Percentiles rank a stretch among this genome's conserved stretches.
These are phyloP conservation scores for Fusarium udum DNA, from an alignment of 2,329 filamentous ascomycete genomes.

Conservation along the genomic window DNA sequence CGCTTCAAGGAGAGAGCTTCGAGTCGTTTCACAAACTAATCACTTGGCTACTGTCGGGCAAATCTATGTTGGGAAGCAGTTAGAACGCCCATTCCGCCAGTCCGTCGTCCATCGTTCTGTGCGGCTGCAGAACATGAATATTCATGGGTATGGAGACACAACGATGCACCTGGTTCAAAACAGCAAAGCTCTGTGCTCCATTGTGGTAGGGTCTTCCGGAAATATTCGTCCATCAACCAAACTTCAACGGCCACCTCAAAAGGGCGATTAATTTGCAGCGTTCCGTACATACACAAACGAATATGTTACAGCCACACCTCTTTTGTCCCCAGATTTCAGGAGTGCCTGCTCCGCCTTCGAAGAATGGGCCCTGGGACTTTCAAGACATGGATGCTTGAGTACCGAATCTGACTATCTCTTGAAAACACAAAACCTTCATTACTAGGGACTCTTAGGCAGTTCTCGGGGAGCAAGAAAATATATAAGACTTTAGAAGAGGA, in stretches of 20 bases:
- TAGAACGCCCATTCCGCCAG: background rate
- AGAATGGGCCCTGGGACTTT: slow-evolving; percentile 15
- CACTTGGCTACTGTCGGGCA: background rate
- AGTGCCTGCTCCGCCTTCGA: slow-evolving; percentile 30
- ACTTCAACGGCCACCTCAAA: slow-evolving; percentile 9
- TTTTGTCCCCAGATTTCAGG: slow-evolving; percentile 43
- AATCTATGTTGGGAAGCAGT: background rate
- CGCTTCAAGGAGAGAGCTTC: background rate
- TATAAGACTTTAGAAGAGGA: background rate
- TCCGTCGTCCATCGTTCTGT: background rate
- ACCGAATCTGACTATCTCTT: slow-evolving; percentile 10
- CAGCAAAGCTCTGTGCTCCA: background rate
- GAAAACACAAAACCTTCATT: background rate
- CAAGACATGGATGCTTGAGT: slow-evolving; percentile 13
- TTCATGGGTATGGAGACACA: background rate
- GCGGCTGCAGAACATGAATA: background rate
- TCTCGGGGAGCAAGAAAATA: background rate
- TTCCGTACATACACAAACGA: background rate
- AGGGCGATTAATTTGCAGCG: slow-evolving; percentile 5
- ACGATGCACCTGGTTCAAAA: background rate
- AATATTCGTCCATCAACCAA: slow-evolving; percentile 12
- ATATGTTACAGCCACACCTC: slow-evolving; percentile 30
- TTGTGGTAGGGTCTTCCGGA: background rate
- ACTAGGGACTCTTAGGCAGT: background rate
- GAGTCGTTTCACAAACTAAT: slow-evolving; percentile 3